These are phyloP conservation scores for Fusarium sulawesiense DNA, from an alignment of 2,329 filamentous ascomycete species.

Conservation along the genomic window DNA sequence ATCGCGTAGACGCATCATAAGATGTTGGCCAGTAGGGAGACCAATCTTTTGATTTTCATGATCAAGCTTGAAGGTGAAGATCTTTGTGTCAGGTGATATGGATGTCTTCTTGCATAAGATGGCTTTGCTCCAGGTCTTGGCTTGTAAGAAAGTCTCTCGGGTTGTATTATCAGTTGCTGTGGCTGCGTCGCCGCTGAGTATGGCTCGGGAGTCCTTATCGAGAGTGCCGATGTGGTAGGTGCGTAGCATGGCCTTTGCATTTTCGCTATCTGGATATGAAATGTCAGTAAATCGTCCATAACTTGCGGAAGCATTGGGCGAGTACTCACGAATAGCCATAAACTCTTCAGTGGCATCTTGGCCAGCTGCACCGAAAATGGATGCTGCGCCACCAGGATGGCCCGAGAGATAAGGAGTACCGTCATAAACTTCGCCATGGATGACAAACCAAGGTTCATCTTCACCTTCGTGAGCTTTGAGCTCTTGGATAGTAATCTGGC, in stretches of 20 bases:
- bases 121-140: conserved; percentile 79
- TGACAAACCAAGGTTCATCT: conserved; percentile 83
- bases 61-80: conserved; percentile 85
- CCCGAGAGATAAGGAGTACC: conserved; percentile 82
- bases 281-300: conserved; percentile 39
- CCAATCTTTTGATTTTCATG: conserved; percentile 77
- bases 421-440: conserved; percentile 90
- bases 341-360: conserved; percentile 89
- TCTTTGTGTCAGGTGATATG: conserved; percentile 80
- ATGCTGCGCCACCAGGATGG: conserved; percentile 88
- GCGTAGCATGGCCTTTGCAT: conserved; percentile 90
- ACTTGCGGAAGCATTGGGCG: neutral
- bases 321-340: conserved; percentile 82
- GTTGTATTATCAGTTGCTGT: conserved; percentile 54
- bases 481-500: conserved; percentile 76
- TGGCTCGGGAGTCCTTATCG: conserved; percentile 65
- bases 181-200: conserved; percentile 60
- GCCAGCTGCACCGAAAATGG: conserved; percentile 84
- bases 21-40: conserved; percentile 85
- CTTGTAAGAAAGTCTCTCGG: conserved; percentile 74
- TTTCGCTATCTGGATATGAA: conserved; percentile 79
- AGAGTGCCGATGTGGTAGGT: conserved; percentile 86
- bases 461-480: conserved; percentile 74
- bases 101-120: conserved; percentile 74
- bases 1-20: conserved; percentile 85